Evolutionary conservation across 1,139 yeast genomes (phyloP).

Genomic region (Suhomyces kunorum): DNA sequence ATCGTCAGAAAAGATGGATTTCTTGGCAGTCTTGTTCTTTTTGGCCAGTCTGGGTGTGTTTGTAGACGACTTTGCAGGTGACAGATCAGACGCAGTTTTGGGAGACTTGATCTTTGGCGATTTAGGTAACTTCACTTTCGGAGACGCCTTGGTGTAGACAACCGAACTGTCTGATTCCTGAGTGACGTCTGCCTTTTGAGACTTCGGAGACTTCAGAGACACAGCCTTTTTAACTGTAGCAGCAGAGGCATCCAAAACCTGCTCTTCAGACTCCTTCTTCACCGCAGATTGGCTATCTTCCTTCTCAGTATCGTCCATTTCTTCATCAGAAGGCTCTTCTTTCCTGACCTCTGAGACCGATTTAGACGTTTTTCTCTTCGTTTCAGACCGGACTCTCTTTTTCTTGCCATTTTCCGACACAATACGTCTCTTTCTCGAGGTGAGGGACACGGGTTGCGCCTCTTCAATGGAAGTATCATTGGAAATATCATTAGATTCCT

Average conservation of each 20-base stretch:
- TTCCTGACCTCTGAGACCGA: background rate
- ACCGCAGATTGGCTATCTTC: background rate
- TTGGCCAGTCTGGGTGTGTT: conserved; percentile 12
- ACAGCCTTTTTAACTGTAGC: no score
- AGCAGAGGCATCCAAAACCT: no score
- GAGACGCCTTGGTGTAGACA: conserved; percentile 1
- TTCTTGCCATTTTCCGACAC: conserved; percentile 7
- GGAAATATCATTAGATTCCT: conserved; percentile 11
- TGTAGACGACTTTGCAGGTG: background rate
- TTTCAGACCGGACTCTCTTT: conserved; percentile 31
- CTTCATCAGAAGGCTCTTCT: background rate
- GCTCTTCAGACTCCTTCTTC: background rate
- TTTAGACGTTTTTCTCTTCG: background rate
- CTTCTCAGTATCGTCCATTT: background rate
- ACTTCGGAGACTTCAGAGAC: conserved; percentile 1
- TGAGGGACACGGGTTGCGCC: conserved; percentile 3
- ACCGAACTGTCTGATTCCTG: background rate
- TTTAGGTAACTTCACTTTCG: conserved; percentile 4
- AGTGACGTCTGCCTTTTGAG: no score
- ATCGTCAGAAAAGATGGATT: conserved; percentile 12
- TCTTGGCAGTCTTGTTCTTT: conserved; percentile 5
- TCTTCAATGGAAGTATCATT: conserved; percentile 12
- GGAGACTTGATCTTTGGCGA: conserved; percentile 8
- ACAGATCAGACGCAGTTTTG: background rate
- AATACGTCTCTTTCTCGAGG: conserved; percentile 22